Evolutionary conservation across 2,329 filamentous ascomycete species (phyloP).

Genomic region (Lojkania enalia): DNA sequence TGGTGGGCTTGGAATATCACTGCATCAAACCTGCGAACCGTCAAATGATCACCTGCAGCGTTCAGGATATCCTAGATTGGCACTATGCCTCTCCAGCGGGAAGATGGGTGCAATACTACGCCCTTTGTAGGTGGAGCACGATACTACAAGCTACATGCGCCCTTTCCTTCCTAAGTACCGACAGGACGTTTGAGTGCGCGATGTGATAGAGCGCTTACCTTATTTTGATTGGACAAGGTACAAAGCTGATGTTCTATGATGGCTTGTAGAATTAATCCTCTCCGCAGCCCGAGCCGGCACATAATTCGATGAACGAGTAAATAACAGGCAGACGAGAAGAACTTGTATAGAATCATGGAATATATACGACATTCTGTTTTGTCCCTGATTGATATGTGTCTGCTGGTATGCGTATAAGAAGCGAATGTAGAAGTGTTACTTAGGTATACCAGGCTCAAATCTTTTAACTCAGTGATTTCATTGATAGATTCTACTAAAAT

Average conservation of each 20-base stretch:
- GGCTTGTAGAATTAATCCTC: slow-evolving; percentile 1
- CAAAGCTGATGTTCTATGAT: slow-evolving; percentile 3
- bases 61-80: slow-evolving; percentile 2
- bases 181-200: neutral
- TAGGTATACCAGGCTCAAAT: slow-evolving; percentile 1
- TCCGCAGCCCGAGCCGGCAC: neutral
- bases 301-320: slow-evolving; percentile 1
- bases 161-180: neutral
- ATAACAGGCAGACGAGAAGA: slow-evolving; percentile 1
- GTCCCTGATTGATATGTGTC: slow-evolving; percentile 3
- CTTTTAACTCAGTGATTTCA: slow-evolving; percentile 2
- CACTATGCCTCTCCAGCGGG: slow-evolving; percentile 1
- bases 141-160: slow-evolving; percentile 1
- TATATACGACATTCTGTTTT: slow-evolving; percentile 1
- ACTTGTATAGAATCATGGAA: slow-evolving; percentile 1
- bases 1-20: slow-evolving; percentile 1
- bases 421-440: neutral
- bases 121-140: slow-evolving; percentile 2
- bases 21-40: slow-evolving; percentile 1
- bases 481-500: neutral
- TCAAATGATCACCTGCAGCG: slow-evolving; percentile 2
- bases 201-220: neutral
- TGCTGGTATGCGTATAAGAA: slow-evolving; percentile 3
- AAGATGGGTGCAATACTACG: slow-evolving; percentile 1
- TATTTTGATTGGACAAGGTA: slow-evolving; percentile 1